Conservation (phyloP, 2,329 filamentous ascomycete species). For the Aspergillus sergii region DNA sequence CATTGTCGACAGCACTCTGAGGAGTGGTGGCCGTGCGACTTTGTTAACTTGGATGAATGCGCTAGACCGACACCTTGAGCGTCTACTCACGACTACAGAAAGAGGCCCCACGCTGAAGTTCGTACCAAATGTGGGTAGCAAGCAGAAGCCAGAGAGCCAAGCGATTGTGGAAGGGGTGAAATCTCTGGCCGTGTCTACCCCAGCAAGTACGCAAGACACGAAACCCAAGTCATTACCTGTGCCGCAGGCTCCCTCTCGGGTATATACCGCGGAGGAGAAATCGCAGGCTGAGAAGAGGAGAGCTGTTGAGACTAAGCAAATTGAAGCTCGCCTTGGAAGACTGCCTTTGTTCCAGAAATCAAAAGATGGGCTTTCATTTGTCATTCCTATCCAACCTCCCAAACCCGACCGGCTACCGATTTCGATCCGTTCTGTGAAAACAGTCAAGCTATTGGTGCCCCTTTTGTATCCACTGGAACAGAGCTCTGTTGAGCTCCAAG, state of each 20-base stretch:
- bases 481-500: slow-evolving; percentile 67
- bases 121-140: slow-evolving; percentile 60
- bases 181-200: slow-evolving; percentile 10
- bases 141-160: slow-evolving; percentile 12
- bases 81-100: slow-evolving; percentile 67
- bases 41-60: slow-evolving; percentile 68
- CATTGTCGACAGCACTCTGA: slow-evolving; percentile 58
- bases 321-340: slow-evolving; percentile 74
- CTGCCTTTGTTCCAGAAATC: slow-evolving; percentile 68
- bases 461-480: slow-evolving; percentile 71
- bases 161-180: slow-evolving; percentile 13
- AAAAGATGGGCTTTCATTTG: slow-evolving; percentile 70
- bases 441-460: slow-evolving; percentile 70
- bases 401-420: slow-evolving; percentile 63
- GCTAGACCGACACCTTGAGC: slow-evolving; percentile 72
- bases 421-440: slow-evolving; percentile 63
- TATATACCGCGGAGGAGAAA: slow-evolving; percentile 63
- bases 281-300: slow-evolving; percentile 64
- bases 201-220: neutral
- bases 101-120: slow-evolving; percentile 74
- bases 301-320: slow-evolving; percentile 68
- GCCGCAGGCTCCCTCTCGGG: slow-evolving; percentile 43
- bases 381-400: slow-evolving; percentile 68
- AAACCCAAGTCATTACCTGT: slow-evolving; percentile 4
- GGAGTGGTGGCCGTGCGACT: slow-evolving; percentile 49